Conservation (phyloP, 192 early-diverging fungal genomes). For the Rhizoclosmatium sp. region DNA sequence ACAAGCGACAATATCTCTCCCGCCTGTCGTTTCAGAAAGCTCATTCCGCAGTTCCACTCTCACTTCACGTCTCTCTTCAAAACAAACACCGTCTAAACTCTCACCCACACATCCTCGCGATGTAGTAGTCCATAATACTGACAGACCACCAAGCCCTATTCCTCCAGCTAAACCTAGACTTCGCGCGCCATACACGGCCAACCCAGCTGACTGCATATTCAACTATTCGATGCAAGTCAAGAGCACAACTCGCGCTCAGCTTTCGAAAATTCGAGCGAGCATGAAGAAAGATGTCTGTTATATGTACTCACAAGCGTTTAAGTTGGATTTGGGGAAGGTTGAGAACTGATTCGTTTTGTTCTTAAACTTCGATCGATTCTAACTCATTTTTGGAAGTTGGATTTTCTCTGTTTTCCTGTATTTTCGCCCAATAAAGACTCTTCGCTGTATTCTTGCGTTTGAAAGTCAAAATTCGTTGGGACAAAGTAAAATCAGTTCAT, state of each 20-base stretch:
- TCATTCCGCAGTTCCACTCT: not conserved
- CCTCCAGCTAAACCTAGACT: not conserved
- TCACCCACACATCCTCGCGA: not conserved
- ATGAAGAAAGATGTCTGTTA: constrained; percentile 26
- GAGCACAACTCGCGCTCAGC: not conserved
- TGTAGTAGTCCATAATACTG: not conserved
- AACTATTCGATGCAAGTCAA: constrained; percentile 26
- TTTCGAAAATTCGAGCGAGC: not conserved
- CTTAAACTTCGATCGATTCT: not conserved
- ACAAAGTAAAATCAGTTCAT: too few species aligned
- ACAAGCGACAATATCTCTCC: not conserved
- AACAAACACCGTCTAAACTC: not conserved
- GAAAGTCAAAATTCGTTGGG: too few species aligned
- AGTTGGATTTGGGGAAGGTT: constrained; percentile 1
- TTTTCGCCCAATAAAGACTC: too few species aligned
- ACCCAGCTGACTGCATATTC: not conserved
- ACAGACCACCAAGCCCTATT: not conserved
- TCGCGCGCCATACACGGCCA: not conserved
- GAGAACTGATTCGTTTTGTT: not conserved
- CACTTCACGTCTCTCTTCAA: not conserved
- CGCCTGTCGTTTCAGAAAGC: not conserved
- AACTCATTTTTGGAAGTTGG: too few species aligned
- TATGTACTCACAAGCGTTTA: not conserved
- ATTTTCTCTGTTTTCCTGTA: too few species aligned
- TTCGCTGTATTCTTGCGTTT: too few species aligned